These are phyloP conservation scores for Fraxinus sp. DNA, from an alignment of 305 asterid genomes.

Conservation along the genomic window DNA sequence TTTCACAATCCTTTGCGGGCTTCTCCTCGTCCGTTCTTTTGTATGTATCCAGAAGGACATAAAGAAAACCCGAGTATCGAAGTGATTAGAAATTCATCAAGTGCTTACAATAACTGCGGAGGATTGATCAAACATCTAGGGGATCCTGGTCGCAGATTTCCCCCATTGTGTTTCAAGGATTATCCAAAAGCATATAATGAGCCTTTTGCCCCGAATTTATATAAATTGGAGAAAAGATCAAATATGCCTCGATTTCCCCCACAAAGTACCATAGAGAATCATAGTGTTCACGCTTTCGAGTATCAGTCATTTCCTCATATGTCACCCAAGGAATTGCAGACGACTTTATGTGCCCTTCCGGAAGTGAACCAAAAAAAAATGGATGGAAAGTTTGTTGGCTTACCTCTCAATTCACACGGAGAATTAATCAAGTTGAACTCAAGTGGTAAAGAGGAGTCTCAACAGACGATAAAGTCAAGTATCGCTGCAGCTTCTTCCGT, in stretches of 20 bases:
- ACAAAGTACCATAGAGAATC: slow-evolving; percentile 25
- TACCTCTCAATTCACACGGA: slow-evolving; percentile 77
- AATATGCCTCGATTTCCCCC: slow-evolving; percentile 27
- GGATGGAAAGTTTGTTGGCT: slow-evolving; percentile 43
- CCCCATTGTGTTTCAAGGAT: slow-evolving; percentile 39
- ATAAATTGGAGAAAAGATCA: slow-evolving; percentile 19
- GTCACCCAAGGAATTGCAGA: slow-evolving; percentile 42
- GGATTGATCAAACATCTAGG: slow-evolving; percentile 33
- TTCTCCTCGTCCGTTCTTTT: slow-evolving; percentile 27
- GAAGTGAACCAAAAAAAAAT: slow-evolving; percentile 35
- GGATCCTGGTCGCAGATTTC: slow-evolving; percentile 29
- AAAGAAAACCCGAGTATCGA: slow-evolving; percentile 25
- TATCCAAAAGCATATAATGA: slow-evolving; percentile 36
- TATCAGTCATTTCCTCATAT: slow-evolving; percentile 39
- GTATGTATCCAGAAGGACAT: slow-evolving; percentile 34
- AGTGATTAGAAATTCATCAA: slow-evolving; percentile 23
- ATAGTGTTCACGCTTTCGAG: slow-evolving; percentile 31
- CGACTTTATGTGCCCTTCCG: slow-evolving; percentile 29
- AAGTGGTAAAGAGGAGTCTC: slow-evolving; percentile 32
- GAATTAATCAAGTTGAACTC: slow-evolving; percentile 48
- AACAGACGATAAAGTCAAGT: slow-evolving; percentile 37
- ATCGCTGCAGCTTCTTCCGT: slow-evolving; percentile 25
- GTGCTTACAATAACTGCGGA: slow-evolving; percentile 24
- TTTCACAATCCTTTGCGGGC: slow-evolving; percentile 25
- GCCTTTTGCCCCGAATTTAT: slow-evolving; percentile 26